These are phyloP conservation scores for Excoecaria cochinchinensis DNA, from an alignment of 345 rosid species.

Conservation along the genomic window DNA sequence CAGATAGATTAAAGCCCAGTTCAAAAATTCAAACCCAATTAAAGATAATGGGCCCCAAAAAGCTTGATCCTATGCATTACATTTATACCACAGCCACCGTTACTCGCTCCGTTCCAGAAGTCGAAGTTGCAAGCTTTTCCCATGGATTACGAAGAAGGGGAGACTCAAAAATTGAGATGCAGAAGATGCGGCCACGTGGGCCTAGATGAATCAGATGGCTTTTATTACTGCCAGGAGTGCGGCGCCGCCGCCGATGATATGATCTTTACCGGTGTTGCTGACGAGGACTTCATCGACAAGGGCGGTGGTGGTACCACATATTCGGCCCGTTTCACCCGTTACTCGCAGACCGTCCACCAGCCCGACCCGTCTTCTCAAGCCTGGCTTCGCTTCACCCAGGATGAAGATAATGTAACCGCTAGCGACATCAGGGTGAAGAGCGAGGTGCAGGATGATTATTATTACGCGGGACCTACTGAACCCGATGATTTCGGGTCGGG, in stretches of 20 bases:
- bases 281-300: conserved; percentile 51
- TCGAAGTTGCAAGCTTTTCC: background rate
- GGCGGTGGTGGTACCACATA: conserved; percentile 41
- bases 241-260: conserved; percentile 40
- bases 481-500: conserved; percentile 52
- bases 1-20: too few relatives aligned
- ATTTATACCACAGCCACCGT: background rate
- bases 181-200: conserved; percentile 46
- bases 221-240: conserved; percentile 56
- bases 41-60: too few relatives aligned
- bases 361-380: conserved; percentile 39
- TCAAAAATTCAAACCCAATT: too few relatives aligned
- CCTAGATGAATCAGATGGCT: conserved; percentile 54
- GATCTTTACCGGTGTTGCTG: conserved; percentile 58
- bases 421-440: conserved; percentile 9
- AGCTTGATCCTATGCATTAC: too few relatives aligned
- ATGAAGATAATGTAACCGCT: conserved; percentile 1
- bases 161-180: conserved; percentile 28
- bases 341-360: conserved; percentile 18
- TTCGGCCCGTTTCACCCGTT: conserved; percentile 38
- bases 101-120: background rate
- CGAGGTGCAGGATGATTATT: conserved; percentile 15
- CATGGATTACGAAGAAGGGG: conserved; percentile 19
- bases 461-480: conserved; percentile 35
- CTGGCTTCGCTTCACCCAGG: conserved; percentile 43